phyloP scores from a whole-genome alignment of 257 asterid genomes.

The Rehmannia glutinosa region DNA sequence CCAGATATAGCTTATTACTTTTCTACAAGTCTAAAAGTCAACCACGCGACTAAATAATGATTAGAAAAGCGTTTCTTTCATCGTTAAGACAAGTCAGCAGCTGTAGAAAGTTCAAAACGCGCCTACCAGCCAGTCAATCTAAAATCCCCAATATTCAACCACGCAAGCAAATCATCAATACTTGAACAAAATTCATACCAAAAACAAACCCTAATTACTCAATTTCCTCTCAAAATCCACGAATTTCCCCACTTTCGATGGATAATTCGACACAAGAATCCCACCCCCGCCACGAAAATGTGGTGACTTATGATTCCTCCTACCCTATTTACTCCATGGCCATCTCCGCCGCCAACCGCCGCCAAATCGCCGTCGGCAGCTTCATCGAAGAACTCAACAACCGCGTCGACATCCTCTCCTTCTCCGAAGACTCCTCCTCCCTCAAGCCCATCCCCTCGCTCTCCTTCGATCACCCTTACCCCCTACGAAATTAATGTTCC shows the following conservation, averaged over 20 bases:
- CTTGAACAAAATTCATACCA: background rate
- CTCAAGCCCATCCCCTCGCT: slow-evolving; percentile 48
- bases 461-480: slow-evolving; percentile 83
- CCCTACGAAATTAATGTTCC: slow-evolving; percentile 85
- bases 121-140: no score
- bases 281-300: slow-evolving; percentile 37
- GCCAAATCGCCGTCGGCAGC: slow-evolving; percentile 65
- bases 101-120: no score
- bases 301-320: slow-evolving; percentile 49
- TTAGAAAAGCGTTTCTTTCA: no score
- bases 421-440: slow-evolving; percentile 57
- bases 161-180: no score
- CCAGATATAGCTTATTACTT: no score
- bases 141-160: background rate
- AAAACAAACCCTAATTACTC: slow-evolving; percentile 14
- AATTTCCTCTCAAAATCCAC: background rate
- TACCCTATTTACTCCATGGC: slow-evolving; percentile 79
- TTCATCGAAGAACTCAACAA: slow-evolving; percentile 69
- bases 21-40: no score
- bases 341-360: slow-evolving; percentile 47
- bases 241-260: slow-evolving; percentile 16
- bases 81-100: no score
- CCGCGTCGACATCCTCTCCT: slow-evolving; percentile 71
- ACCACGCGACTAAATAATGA: no score
- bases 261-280: slow-evolving; percentile 49